These are phyloP conservation scores for Leccinum broughii DNA, from an alignment of 768 basidiomycete species.

Conservation along the genomic window DNA sequence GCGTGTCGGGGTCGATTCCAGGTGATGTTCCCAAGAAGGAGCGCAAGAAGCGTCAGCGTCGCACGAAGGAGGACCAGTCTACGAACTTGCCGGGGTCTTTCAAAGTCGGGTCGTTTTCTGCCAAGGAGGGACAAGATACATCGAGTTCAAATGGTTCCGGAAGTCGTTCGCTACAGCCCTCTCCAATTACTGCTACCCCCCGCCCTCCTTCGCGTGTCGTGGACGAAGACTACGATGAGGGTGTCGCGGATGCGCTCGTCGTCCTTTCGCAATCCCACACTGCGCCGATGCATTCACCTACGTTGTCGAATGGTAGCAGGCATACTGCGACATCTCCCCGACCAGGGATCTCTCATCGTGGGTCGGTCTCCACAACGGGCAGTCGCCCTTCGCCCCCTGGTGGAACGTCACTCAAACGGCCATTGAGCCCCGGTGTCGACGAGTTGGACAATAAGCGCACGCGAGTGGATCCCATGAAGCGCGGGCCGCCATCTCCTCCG, in stretches of 20 bases:
- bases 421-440: slow-evolving; percentile 66
- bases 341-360: slow-evolving; percentile 52
- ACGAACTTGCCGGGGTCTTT: slow-evolving; percentile 34
- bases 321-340: slow-evolving; percentile 50
- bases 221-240: slow-evolving; percentile 95
- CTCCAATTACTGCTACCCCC: slow-evolving; percentile 62
- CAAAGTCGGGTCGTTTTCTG: slow-evolving; percentile 35
- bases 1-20: slow-evolving; percentile 27
- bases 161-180: slow-evolving; percentile 66
- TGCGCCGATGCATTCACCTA: slow-evolving; percentile 48
- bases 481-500: slow-evolving; percentile 52
- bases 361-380: slow-evolving; percentile 65
- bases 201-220: slow-evolving; percentile 65
- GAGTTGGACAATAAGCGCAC: slow-evolving; percentile 65
- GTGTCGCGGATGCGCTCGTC: slow-evolving; percentile 84
- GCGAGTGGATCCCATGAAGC: slow-evolving; percentile 54
- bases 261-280: slow-evolving; percentile 51
- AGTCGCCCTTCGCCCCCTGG: slow-evolving; percentile 49
- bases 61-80: slow-evolving; percentile 46
- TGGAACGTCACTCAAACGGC: slow-evolving; percentile 45
- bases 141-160: slow-evolving; percentile 66
- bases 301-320: slow-evolving; percentile 57
- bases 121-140: slow-evolving; percentile 57
- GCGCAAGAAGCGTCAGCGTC: slow-evolving; percentile 47
- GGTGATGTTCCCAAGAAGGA: slow-evolving; percentile 57